A percentile compares a stretch with the other conserved stretches of the same genome.
Evolutionary conservation across 805 yeast species (phyloP).

Genomic region (Yarrowia keelungensis): DNA sequence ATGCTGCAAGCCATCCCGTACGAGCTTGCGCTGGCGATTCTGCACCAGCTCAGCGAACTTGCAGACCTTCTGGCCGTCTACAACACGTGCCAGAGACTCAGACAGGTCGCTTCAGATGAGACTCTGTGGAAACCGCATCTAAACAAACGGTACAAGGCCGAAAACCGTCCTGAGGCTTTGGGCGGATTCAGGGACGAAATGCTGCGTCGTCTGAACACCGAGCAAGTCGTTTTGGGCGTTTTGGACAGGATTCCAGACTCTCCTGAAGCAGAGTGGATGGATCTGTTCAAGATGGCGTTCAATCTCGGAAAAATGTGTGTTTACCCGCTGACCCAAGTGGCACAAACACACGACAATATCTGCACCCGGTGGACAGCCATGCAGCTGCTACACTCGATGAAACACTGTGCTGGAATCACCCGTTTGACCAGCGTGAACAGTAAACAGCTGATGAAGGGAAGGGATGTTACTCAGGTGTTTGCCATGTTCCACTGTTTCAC

Average conservation of each 20-base stretch:
- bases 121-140: conserved; percentile 22
- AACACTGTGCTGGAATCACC: conserved; percentile 33
- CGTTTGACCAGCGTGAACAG: conserved; percentile 19
- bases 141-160: conserved; percentile 1
- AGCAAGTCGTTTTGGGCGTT: neutral
- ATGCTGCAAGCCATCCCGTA: conserved; percentile 28
- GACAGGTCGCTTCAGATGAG: neutral
- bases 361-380: conserved; percentile 21
- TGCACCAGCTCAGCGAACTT: conserved; percentile 14
- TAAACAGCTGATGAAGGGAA: conserved; percentile 1
- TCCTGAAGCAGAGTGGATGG: conserved; percentile 20
- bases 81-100: conserved; percentile 11
- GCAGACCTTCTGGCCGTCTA: conserved; percentile 23
- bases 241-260: neutral
- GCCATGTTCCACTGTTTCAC: conserved; percentile 31
- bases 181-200: conserved; percentile 18
- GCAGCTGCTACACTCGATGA: conserved; percentile 28
- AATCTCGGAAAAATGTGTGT: conserved; percentile 31
- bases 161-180: neutral
- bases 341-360: conserved; percentile 9
- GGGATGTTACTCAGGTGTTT: conserved; percentile 3
- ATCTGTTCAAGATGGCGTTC: conserved; percentile 24
- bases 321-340: conserved; percentile 9
- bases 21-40: conserved; percentile 26
- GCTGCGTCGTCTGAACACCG: conserved; percentile 17